phyloP scores from a whole-genome alignment of 306 rosid genomes.

The Fagus sylvatica region DNA sequence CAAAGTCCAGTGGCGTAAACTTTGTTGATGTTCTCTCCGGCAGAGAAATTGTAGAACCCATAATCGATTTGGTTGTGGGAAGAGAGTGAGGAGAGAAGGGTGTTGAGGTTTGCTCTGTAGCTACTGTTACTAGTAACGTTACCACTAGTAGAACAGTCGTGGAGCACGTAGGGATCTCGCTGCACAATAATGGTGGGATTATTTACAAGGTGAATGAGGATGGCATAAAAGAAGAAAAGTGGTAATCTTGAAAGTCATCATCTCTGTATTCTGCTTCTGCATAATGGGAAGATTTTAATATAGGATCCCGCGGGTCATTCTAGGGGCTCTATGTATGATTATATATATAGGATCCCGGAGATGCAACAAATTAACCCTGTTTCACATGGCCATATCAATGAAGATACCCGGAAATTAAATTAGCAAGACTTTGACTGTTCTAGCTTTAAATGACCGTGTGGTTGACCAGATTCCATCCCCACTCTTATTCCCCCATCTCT shows the following conservation, averaged over 20 bases:
- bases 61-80: neutral
- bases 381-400: too few species aligned
- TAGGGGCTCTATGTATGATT: neutral
- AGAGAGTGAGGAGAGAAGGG: conserved; percentile 29
- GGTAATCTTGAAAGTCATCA: conserved; percentile 18
- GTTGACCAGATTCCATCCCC: too few species aligned
- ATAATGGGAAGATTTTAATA: too few species aligned
- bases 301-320: too few species aligned
- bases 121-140: conserved; percentile 48
- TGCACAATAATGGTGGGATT: conserved; percentile 21
- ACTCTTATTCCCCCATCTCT: too few species aligned
- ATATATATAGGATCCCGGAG: too few species aligned
- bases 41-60: conserved; percentile 21
- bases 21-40: conserved; percentile 28
- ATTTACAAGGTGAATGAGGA: conserved; percentile 2
- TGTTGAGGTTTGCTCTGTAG: conserved; percentile 31
- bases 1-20: conserved; percentile 47
- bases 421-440: too few species aligned
- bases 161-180: neutral
- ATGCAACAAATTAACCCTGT: too few species aligned
- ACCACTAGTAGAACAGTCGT: conserved; percentile 12
- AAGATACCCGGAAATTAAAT: too few species aligned
- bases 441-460: neutral
- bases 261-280: neutral
- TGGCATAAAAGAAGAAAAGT: conserved; percentile 3